Base-by-base conservation (phyloP, 208 protist genomes). In the Trypanosoma congolense region DNA sequence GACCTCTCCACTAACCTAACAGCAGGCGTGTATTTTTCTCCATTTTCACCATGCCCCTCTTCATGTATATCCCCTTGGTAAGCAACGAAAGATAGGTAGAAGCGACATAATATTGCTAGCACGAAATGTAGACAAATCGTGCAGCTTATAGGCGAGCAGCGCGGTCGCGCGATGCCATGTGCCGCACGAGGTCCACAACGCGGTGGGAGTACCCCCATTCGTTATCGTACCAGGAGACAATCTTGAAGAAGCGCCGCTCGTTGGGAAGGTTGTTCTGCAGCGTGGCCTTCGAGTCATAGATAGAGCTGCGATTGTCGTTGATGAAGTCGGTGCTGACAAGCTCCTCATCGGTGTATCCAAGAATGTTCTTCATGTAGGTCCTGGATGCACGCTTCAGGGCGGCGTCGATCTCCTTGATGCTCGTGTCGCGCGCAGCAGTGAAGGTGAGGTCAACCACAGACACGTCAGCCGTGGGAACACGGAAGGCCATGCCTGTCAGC, bases 221-320 rank as follows among this genome's bases (percentile, higher is more conserved):
- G 85, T 99, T 99, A 78, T 99, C 98, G 77, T 99, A 99, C 98
- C 98, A 99, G 4, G 96, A 82, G 43, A 99, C 81, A 40, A 99
- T 60, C 92, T 99, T 99, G 68, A 99, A 95, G 80, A 99, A 99
- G 55, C 80, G 68, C 38, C 87, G 70, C 70, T 90, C 81, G 30
- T 69, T 72, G 54, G 81, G 75, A 26, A 90, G 63, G 71, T 90
- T 98, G 60, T 96, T 73, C 61, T 96, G 96, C 30, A 99, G 87
- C 16, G 95, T 95, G n/a, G 98, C 97, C 56, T 97, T 87, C 41
- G 90, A 83, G 77, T 99, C 98, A 76, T 99, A 99, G 74, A 98
- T 98, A 52, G 91, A 98, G 35, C 94, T 98, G 56, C 67, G 69
- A 26, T 78, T 61, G 64, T 98, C 86, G 67, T 83, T 77, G 69